phyloP scores from a whole-genome alignment of 1,139 yeast species.

The Hyphopichia buzzinii region DNA sequence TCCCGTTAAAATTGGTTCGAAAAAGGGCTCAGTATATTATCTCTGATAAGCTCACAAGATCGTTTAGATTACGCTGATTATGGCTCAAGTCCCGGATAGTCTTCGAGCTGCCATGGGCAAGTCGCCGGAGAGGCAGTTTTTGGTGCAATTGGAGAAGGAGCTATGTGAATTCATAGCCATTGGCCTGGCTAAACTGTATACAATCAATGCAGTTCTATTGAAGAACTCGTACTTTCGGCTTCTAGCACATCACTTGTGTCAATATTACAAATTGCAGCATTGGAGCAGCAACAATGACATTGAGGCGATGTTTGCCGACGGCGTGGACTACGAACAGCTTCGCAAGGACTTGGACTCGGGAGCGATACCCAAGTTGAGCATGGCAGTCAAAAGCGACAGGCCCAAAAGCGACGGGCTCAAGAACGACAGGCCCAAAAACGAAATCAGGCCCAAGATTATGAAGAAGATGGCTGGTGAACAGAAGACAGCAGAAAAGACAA shows the following conservation, averaged over 20 bases:
- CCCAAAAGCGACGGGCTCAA: no score
- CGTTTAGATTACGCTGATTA: no score
- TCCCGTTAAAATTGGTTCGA: no score
- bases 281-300: slow-evolving; percentile 29
- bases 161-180: background rate
- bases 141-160: slow-evolving; percentile 52
- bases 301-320: slow-evolving; percentile 20
- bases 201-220: slow-evolving; percentile 31
- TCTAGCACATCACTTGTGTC: slow-evolving; percentile 66
- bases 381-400: background rate
- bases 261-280: slow-evolving; percentile 52
- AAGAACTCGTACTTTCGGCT: slow-evolving; percentile 68
- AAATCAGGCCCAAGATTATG: background rate
- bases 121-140: slow-evolving; percentile 50
- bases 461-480: background rate
- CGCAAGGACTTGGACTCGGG: slow-evolving; percentile 5
- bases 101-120: slow-evolving; percentile 40
- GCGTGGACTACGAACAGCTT: slow-evolving; percentile 17
- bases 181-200: slow-evolving; percentile 6
- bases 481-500: background rate
- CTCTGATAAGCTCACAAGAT: no score
- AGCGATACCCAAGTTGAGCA: slow-evolving; percentile 4
- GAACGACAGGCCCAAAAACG: no score
- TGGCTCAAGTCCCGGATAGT: background rate
- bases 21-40: no score